A percentile compares a stretch with the other conserved stretches of the same genome.
Evolutionary conservation across 768 basidiomycete genomes (phyloP).

Genomic region (Leccinum pellstonianum): DNA sequence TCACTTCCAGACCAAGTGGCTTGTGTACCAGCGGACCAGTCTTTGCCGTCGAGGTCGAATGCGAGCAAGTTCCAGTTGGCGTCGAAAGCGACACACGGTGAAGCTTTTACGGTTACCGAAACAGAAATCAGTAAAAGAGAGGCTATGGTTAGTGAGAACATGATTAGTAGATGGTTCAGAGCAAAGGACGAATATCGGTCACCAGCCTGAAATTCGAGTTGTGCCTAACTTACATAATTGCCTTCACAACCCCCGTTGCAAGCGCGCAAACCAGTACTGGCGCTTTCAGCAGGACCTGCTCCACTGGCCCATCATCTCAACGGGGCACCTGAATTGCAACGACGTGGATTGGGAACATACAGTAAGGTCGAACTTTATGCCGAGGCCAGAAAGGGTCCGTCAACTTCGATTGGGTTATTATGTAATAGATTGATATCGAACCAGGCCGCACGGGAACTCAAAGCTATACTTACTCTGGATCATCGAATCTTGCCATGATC

Average conservation of each 20-base stretch:
- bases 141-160: slow-evolving; percentile 46
- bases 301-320: background rate
- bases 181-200: background rate
- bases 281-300: background rate
- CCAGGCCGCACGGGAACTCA: too few species aligned
- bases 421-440: background rate
- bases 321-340: background rate
- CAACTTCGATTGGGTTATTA: background rate
- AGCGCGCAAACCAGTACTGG: too few species aligned
- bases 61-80: slow-evolving; percentile 78
- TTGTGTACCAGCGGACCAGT: slow-evolving; percentile 77
- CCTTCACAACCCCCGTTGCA: background rate
- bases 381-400: too few species aligned
- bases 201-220: background rate
- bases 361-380: background rate
- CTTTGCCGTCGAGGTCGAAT: slow-evolving; percentile 80
- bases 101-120: slow-evolving; percentile 35
- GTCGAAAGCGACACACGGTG: slow-evolving; percentile 79
- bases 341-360: background rate
- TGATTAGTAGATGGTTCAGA: slow-evolving; percentile 15
- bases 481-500: background rate
- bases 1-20: slow-evolving; percentile 62
- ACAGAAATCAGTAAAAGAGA: slow-evolving; percentile 51
- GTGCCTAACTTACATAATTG: background rate
- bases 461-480: too few species aligned